These are phyloP conservation scores for Ogataea methylovora DNA, from an alignment of 805 yeast genomes.

Conservation along the genomic window DNA sequence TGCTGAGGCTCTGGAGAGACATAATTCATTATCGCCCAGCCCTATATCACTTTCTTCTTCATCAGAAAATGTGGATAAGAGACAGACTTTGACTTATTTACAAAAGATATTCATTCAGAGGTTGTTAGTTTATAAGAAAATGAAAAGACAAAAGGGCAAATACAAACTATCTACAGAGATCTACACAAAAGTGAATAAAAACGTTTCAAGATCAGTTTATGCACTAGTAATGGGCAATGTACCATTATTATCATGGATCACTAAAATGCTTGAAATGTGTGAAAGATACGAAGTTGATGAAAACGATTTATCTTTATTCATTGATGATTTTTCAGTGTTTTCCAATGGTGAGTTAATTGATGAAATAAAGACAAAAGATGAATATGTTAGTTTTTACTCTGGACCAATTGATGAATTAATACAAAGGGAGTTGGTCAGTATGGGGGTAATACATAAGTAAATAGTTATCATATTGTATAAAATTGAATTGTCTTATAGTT, in stretches of 20 bases:
- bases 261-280: conserved; percentile 19
- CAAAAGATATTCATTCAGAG: conserved; percentile 53
- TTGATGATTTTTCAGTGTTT: conserved; percentile 6
- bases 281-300: conserved; percentile 20
- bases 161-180: conserved; percentile 19
- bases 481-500: too few species aligned
- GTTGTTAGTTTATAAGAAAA: conserved; percentile 41
- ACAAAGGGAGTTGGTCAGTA: background rate
- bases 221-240: conserved; percentile 11
- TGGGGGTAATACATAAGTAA: background rate
- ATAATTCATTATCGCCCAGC: too few species aligned
- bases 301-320: conserved; percentile 6
- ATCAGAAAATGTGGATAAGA: too few species aligned
- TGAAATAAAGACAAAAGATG: background rate
- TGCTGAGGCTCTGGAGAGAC: conserved; percentile 11
- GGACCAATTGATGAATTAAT: conserved; percentile 1
- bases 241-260: conserved; percentile 15
- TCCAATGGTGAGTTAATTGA: background rate
- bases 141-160: conserved; percentile 40
- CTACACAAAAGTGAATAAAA: conserved; percentile 56
- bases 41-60: too few species aligned
- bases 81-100: conserved; percentile 18
- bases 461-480: background rate
- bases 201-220: conserved; percentile 55
- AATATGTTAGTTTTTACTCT: background rate